phyloP scores from a whole-genome alignment of 441 rosid genomes.

The Erodium texanum region DNA sequence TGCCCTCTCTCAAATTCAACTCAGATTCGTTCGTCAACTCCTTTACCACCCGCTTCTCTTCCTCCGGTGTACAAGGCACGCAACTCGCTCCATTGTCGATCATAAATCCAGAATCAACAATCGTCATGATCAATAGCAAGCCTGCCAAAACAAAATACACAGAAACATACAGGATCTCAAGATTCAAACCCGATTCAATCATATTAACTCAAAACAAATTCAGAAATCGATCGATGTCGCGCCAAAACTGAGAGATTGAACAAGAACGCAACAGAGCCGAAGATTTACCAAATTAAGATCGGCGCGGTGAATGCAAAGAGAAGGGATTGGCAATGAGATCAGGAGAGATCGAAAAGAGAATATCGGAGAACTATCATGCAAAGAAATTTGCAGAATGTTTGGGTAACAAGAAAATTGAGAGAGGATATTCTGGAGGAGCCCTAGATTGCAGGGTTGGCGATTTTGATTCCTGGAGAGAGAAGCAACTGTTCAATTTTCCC shows the following conservation, averaged over 20 bases:
- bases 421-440: slow-evolving; percentile 2
- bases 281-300: background rate
- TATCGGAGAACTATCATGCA: background rate
- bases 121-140: slow-evolving; percentile 33
- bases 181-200: background rate
- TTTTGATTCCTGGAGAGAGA: background rate
- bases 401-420: background rate
- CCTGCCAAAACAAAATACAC: background rate
- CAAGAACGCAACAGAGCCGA: background rate
- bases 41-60: slow-evolving; percentile 55
- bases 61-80: slow-evolving; percentile 50
- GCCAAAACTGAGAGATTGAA: background rate
- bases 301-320: background rate
- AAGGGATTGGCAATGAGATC: background rate
- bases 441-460: slow-evolving; percentile 7
- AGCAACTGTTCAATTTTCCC: background rate
- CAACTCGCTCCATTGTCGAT: slow-evolving; percentile 40
- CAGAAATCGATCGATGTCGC: no score
- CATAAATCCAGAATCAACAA: slow-evolving; percentile 39
- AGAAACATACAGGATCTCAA: background rate
- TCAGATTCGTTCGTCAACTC: slow-evolving; percentile 51
- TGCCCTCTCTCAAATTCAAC: slow-evolving; percentile 51
- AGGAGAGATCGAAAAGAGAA: background rate
- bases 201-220: background rate
- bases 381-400: background rate